phyloP scores from a whole-genome alignment of 2,329 filamentous ascomycete species.

The Aurifilum marmelostoma region DNA sequence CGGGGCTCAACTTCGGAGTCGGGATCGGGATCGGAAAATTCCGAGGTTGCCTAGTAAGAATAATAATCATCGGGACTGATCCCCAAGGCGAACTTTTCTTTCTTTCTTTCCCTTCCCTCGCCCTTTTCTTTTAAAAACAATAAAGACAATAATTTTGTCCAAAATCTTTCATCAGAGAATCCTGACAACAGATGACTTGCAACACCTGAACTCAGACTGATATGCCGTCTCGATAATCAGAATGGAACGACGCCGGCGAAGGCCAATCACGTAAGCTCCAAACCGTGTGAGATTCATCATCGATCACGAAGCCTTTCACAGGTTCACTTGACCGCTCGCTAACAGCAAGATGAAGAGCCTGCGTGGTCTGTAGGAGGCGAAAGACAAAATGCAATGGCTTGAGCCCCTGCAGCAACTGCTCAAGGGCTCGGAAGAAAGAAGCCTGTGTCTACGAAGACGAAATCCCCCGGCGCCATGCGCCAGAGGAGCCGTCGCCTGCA shows the following conservation, averaged over 20 bases:
- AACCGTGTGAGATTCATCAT: not conserved
- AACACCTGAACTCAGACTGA: not conserved
- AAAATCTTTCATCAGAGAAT: not conserved
- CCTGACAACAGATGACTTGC: not conserved
- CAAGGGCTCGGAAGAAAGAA: conserved; percentile 39
- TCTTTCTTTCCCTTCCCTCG: not conserved
- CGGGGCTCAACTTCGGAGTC: not conserved
- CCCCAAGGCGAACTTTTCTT: not conserved
- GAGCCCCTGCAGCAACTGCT: conserved; percentile 47
- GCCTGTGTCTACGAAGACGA: conserved; percentile 40
- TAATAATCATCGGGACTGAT: not conserved
- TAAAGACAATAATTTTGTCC: not conserved
- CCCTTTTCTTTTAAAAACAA: not conserved
- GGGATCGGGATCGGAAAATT: conserved; percentile 14
- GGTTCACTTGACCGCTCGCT: not conserved
- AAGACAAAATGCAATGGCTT: conserved; percentile 49
- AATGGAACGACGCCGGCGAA: conserved; percentile 29
- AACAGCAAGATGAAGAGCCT: conserved; percentile 32
- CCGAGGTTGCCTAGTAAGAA: not conserved
- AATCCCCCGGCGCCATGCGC: conserved; percentile 19
- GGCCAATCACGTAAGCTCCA: conserved; percentile 21
- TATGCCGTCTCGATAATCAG: not conserved
- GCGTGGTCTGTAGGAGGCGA: conserved; percentile 45
- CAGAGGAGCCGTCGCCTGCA: not conserved
- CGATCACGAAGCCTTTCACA: not conserved